These are phyloP conservation scores for Prunus padus DNA, from an alignment of 306 rosid genomes.

Conservation along the genomic window DNA sequence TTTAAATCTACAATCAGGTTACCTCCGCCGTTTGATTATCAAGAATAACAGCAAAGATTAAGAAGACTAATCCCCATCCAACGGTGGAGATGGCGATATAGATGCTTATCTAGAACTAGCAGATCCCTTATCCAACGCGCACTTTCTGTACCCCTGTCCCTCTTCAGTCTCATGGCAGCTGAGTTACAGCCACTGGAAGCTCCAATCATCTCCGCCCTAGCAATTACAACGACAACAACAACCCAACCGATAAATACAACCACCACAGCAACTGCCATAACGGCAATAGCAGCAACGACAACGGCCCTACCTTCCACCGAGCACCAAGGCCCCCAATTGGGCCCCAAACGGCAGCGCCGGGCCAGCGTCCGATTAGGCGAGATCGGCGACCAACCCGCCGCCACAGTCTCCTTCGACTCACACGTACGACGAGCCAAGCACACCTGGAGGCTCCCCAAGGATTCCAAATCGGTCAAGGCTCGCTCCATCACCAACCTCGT, in stretches of 20 bases:
- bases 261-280: background rate
- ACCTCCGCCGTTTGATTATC: background rate
- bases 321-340: constrained; percentile 20
- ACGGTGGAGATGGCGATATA: constrained; percentile 1
- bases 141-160: constrained; percentile 14
- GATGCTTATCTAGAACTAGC: constrained; percentile 19
- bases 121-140: constrained; percentile 38
- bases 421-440: constrained; percentile 42
- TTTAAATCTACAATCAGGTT: background rate
- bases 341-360: constrained; percentile 65
- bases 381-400: constrained; percentile 61
- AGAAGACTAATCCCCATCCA: background rate
- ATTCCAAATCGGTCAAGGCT: constrained; percentile 44
- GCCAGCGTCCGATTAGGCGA: constrained; percentile 78
- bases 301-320: constrained; percentile 27
- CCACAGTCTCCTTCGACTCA: constrained; percentile 36
- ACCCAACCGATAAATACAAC: background rate
- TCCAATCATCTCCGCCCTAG: constrained; percentile 30
- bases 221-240: background rate
- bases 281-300: constrained; percentile 5
- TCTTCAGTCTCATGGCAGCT: constrained; percentile 46
- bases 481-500: constrained; percentile 46
- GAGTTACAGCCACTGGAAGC: constrained; percentile 45
- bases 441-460: constrained; percentile 47
- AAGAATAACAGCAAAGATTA: background rate